phyloP scores from a whole-genome alignment of 2,329 filamentous ascomycete genomes.

The Ophiostoma himal-ulmi region DNA sequence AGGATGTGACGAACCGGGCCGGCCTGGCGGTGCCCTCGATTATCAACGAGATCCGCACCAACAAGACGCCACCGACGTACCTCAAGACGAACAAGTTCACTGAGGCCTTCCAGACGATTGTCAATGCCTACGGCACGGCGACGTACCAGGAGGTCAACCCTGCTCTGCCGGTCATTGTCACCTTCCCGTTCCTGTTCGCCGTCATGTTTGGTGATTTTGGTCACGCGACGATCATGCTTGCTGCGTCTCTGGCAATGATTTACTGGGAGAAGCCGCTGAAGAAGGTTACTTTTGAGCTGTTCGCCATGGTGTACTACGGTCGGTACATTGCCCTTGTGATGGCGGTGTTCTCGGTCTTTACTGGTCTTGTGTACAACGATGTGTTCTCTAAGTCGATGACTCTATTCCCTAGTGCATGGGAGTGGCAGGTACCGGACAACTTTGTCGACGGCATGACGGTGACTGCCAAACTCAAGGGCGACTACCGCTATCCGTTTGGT shows the following conservation, averaged over 20 bases:
- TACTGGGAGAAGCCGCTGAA: constrained; percentile 90
- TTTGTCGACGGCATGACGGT: constrained; percentile 60
- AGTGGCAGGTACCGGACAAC: constrained; percentile 62
- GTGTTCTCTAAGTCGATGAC: constrained; percentile 91
- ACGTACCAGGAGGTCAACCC: constrained; percentile 98
- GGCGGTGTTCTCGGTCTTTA: constrained; percentile 95
- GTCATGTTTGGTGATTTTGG: constrained; percentile 99
- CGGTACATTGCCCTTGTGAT: constrained; percentile 98
- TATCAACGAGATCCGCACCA: constrained; percentile 94
- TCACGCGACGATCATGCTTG: constrained; percentile 83
- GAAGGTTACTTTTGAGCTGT: constrained; percentile 88
- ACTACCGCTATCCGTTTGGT: constrained; percentile 90
- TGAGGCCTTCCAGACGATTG: constrained; percentile 96
- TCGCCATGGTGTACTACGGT: constrained; percentile 97
- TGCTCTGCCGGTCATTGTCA: constrained; percentile 88
- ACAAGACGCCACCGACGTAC: constrained; percentile 95
- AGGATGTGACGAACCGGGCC: constrained; percentile 93
- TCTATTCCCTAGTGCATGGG: constrained; percentile 84
- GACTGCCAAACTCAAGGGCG: constrained; percentile 57
- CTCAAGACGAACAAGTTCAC: constrained; percentile 99
- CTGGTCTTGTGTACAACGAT: constrained; percentile 96
- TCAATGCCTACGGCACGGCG: constrained; percentile 95
- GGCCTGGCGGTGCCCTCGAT: constrained; percentile 97
- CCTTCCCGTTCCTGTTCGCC: constrained; percentile 98
- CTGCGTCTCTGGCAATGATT: constrained; percentile 84